phyloP scores from a whole-genome alignment of 345 rosid species.

The Clarkia xantiana region DNA sequence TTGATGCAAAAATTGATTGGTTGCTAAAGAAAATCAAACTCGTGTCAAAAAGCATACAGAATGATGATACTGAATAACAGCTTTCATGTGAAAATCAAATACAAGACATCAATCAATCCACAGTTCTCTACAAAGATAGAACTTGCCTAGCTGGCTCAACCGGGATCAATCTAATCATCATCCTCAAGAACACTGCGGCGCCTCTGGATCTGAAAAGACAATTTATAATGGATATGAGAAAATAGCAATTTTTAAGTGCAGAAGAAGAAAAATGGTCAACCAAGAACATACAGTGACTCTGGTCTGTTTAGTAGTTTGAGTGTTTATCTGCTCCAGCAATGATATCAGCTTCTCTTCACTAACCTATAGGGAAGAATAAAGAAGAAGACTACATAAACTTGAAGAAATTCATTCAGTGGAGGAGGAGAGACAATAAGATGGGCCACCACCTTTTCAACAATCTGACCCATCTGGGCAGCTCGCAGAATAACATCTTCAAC shows the following conservation, averaged over 20 bases:
- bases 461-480: conserved; percentile 91
- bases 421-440: neutral
- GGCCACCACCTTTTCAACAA: conserved; percentile 59
- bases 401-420: neutral
- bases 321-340: conserved; percentile 84
- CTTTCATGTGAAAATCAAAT: no score
- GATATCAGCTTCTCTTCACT: conserved; percentile 84
- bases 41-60: no score
- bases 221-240: neutral
- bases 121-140: no score
- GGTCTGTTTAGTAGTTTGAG: conserved; percentile 74
- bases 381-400: neutral
- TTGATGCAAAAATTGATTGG: no score
- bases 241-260: neutral
- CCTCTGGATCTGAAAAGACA: conserved; percentile 71
- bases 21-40: no score
- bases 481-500: conserved; percentile 84
- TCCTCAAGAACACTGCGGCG: conserved; percentile 74
- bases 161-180: conserved; percentile 38
- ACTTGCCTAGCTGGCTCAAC: no score
- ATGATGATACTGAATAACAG: no score
- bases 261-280: no score
- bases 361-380: conserved; percentile 28
- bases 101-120: no score
- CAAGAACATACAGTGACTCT: conserved; percentile 63